Base-by-base conservation (phyloP, 495 filamentous ascomycete genomes). In the Aspergillus bridgeri region DNA sequence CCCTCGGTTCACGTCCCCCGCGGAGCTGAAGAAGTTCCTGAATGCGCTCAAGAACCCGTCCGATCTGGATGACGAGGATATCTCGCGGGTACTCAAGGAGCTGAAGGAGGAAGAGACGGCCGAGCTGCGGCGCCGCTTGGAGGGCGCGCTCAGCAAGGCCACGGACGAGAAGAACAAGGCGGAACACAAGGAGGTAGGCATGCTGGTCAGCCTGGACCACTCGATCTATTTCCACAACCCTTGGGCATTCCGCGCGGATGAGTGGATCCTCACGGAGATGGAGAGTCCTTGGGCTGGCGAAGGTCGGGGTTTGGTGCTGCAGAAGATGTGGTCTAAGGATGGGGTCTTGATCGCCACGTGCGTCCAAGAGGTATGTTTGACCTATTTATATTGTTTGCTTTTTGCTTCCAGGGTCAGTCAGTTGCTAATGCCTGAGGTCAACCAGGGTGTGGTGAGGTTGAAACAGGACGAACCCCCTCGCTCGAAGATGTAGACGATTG, bases 181-280 rank as follows among this genome's bases (percentile, higher is more conserved):
- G 15, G 60, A 71, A 2, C 66, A 67, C 19, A 75, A 68, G 56
- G 65, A 75, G 65, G 75, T 98, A 17, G 90, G 94, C 9, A 98
- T 98, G 92, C 93, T 97, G 89, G 91, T 98, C 55, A 91, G 87
- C 54, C 74, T 98, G 20, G 94, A 98, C 70, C 91, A 94, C 74
- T 88, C 86, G 3, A 96, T 98, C 46, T 96, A 95, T 71, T 98
- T 98, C 73, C 95, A 98, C 64, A 85, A 88, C 62, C 90, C 91
- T 42, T 75, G 79, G 61, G 82, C 81, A 25, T 90, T 96, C 68
- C 80, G 81, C 42, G 90, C 90, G 11, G 94, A 98, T 69, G 90
- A 96, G 69, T 98, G 94, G 94, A 85, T 97, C 82, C 83, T 96
- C 60, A 83, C 81, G 18, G 93, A 97, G 79, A 92, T 92, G 84